Evolutionary conservation across 768 basidiomycete genomes (phyloP).

Genomic region (Psilocybe azurescens): DNA sequence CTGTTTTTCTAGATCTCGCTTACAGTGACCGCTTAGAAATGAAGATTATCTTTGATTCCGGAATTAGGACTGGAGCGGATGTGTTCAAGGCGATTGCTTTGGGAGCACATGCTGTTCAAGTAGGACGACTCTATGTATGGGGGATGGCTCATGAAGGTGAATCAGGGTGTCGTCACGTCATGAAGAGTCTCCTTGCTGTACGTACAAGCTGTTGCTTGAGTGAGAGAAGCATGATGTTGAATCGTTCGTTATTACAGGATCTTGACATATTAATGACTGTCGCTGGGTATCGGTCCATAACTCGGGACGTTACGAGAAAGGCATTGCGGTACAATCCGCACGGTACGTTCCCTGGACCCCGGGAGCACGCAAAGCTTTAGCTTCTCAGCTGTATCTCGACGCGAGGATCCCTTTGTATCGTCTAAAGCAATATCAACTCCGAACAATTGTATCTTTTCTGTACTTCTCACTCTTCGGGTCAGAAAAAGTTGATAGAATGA

Average conservation of each 20-base stretch:
- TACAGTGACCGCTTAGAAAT: conserved; percentile 35
- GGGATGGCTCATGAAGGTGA: conserved; percentile 59
- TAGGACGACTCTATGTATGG: conserved; percentile 56
- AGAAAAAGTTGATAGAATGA: no score
- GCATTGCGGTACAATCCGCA: conserved; percentile 38
- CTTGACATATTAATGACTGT: conserved; percentile 51
- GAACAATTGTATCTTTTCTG: no score
- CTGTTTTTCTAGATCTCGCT: not conserved
- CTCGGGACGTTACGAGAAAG: conserved; percentile 38
- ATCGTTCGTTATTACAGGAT: conserved; percentile 27
- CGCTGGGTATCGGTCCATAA: conserved; percentile 41
- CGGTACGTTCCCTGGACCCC: conserved; percentile 31
- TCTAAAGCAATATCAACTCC: no score
- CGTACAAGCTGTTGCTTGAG: conserved; percentile 6
- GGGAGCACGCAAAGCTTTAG: conserved; percentile 37
- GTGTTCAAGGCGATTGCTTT: conserved; percentile 63
- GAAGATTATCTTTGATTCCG: conserved; percentile 59
- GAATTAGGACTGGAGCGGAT: conserved; percentile 54
- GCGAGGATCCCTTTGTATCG: no score
- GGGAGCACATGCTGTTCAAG: conserved; percentile 56
- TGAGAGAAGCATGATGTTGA: not conserved
- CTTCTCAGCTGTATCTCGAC: not conserved
- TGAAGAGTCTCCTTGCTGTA: conserved; percentile 54
- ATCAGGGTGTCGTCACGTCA: conserved; percentile 56
- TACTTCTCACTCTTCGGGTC: no score